Evolutionary conservation across 176 grass and related monocot species (phyloP), one percentile per base, ranked within the genome.

Genomic region (Alloteropsis semialata): DNA sequence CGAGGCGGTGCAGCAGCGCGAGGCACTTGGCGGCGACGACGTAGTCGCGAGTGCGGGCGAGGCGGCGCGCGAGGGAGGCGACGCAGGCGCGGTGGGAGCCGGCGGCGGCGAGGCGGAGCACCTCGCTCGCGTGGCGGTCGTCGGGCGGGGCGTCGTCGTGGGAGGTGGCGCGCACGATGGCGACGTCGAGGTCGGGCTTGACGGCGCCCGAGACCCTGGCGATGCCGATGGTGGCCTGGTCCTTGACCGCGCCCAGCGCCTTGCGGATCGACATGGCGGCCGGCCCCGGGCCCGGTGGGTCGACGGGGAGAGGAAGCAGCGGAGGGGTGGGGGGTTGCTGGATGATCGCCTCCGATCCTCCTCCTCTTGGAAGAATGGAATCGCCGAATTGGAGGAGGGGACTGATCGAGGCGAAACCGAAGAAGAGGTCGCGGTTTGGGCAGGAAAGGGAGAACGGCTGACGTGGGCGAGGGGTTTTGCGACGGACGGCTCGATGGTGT

Each of bases 11-110:
- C 25, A 93, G 30, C 13, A 98, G 92, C 2, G 86, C 32, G 27
- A 98, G 84, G 42, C 86, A 81, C 75, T 98, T 98, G 75, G 92
- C 76, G 61, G 92, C 90, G 77, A 95, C 96, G 42, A 98, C 84
- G 86, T 90, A 93, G 65, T 98, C 92, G 56, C 86, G 86, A 53
- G 96, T 98, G 14, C 50, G 64, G 19, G 88, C 56, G 42, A 98
- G 87, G 58, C 92, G 90, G 57, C 79, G 87, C 0, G 88, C 82
- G 17, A 98, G 48, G 45, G 92, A 55, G 13, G 88, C 74, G 60
- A 89, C 84, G 53, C 84, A 89, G 42, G 90, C 50, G 50, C 12
- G 5, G 75, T 45, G 59, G 7, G 92, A 84, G 7, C 64, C 61
- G 8, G 21, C 48, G 5, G 86, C 87, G 11, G 86, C 84, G 19